Evolutionary conservation across 2,329 filamentous ascomycete species (phyloP).

Genomic region (Chaetomium globosum): DNA sequence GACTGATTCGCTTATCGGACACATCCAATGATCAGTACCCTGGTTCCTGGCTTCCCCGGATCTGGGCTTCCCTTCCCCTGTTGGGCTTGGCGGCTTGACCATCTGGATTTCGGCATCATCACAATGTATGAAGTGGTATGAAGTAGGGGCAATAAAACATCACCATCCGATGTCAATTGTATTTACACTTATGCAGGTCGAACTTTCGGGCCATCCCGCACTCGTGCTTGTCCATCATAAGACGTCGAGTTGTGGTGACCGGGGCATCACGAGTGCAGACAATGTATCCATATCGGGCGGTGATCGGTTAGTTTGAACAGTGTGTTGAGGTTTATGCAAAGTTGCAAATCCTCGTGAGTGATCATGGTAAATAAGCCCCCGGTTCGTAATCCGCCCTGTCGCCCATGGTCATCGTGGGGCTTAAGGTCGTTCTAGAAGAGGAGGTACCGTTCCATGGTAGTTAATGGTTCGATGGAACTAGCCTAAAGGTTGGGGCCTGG

Average conservation of each 20-base stretch:
- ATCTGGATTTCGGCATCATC: neutral
- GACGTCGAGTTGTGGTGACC: neutral
- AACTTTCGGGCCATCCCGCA: neutral
- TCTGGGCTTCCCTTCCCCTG: neutral
- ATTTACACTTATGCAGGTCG: neutral
- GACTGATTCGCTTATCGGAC: conserved; percentile 31
- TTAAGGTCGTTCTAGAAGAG: conserved; percentile 10
- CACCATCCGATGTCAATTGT: too few species aligned
- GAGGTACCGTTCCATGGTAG: neutral
- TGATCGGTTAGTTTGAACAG: conserved; percentile 4
- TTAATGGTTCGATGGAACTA: neutral
- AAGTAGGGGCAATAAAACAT: neutral
- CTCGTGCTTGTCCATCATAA: too few species aligned
- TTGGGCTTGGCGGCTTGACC: conserved; percentile 10
- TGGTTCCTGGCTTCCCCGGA: conserved; percentile 23
- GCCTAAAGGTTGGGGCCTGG: neutral
- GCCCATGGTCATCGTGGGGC: neutral
- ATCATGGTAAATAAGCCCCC: too few species aligned
- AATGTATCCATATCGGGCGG: neutral
- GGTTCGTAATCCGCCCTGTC: neutral
- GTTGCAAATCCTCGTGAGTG: neutral
- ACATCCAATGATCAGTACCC: conserved; percentile 3
- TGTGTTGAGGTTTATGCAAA: neutral
- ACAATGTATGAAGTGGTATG: neutral
- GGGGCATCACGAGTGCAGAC: neutral